phyloP scores from a whole-genome alignment of 2,329 filamentous ascomycete genomes.

The Leptosphaerulina australis region DNA sequence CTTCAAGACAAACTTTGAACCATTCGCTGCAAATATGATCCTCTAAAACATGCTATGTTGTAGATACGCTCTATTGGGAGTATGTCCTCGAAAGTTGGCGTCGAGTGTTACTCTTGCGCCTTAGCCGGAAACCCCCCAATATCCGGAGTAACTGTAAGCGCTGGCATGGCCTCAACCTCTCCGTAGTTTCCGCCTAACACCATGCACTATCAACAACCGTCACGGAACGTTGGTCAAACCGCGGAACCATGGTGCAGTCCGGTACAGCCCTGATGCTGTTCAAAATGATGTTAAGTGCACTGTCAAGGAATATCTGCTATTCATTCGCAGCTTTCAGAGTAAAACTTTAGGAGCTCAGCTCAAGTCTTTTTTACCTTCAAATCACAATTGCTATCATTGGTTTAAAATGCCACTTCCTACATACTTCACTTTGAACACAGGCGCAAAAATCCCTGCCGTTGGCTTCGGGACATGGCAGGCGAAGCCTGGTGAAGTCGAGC shows the following conservation, averaged over 20 bases:
- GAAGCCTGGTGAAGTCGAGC: conserved; percentile 63
- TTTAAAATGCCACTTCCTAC: conserved; percentile 30
- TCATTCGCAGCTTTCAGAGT: not conserved
- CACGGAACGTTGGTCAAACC: too few species aligned
- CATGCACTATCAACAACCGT: not conserved
- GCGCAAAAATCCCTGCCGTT: conserved; percentile 75
- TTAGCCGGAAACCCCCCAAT: too few species aligned
- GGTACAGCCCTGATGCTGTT: too few species aligned
- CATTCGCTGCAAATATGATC: not conserved
- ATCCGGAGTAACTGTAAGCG: too few species aligned
- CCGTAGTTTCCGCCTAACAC: too few species aligned
- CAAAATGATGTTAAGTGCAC: not conserved
- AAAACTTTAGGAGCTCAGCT: not conserved
- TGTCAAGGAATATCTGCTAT: not conserved
- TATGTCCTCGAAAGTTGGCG: too few species aligned
- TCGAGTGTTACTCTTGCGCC: too few species aligned
- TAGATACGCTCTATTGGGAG: too few species aligned
- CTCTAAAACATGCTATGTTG: not conserved
- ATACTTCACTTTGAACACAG: conserved; percentile 64
- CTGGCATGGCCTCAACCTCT: too few species aligned
- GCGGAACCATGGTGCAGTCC: too few species aligned
- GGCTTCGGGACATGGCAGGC: conserved; percentile 81
- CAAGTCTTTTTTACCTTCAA: too few species aligned
- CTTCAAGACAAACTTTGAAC: not conserved
- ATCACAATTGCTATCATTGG: too few species aligned